Evolutionary conservation across 768 basidiomycete genomes (phyloP).

Genomic region (Calocybe gangraenosa): DNA sequence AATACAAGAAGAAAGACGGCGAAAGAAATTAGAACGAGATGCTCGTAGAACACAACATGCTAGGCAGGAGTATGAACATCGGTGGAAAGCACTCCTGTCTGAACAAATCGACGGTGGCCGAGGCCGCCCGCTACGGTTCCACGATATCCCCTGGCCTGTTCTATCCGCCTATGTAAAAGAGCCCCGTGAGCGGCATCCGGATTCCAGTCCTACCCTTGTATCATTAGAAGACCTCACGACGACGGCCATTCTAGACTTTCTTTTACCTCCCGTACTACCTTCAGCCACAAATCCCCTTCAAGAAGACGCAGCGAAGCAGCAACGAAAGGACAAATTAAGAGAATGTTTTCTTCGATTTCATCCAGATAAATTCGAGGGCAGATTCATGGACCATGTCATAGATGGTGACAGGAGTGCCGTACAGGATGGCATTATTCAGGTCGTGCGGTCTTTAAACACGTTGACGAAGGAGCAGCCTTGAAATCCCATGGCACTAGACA

Average conservation of each 20-base stretch:
- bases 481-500: not conserved
- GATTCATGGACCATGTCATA: conserved; percentile 52
- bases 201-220: conserved; percentile 13
- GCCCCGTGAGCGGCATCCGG: conserved; percentile 13
- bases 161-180: conserved; percentile 28
- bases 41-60: conserved; percentile 38
- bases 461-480: conserved; percentile 39
- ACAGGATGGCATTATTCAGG: conserved; percentile 56
- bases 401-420: conserved; percentile 46
- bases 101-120: conserved; percentile 18
- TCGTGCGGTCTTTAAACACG: conserved; percentile 55
- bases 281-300: conserved; percentile 9
- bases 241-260: conserved; percentile 54
- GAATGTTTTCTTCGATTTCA: conserved; percentile 73
- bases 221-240: conserved; percentile 48
- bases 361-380: conserved; percentile 79
- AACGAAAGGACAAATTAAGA: conserved; percentile 55
- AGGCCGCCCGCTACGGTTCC: conserved; percentile 35
- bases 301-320: conserved; percentile 34
- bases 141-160: conserved; percentile 76
- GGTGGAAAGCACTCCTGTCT: conserved; percentile 51
- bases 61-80: conserved; percentile 48
- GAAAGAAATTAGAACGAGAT: conserved; percentile 45
- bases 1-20: conserved; percentile 49
- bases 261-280: conserved; percentile 31